These are phyloP conservation scores for Penicillium sp. DNA, from an alignment of 2,329 filamentous ascomycete species.

Conservation along the genomic window DNA sequence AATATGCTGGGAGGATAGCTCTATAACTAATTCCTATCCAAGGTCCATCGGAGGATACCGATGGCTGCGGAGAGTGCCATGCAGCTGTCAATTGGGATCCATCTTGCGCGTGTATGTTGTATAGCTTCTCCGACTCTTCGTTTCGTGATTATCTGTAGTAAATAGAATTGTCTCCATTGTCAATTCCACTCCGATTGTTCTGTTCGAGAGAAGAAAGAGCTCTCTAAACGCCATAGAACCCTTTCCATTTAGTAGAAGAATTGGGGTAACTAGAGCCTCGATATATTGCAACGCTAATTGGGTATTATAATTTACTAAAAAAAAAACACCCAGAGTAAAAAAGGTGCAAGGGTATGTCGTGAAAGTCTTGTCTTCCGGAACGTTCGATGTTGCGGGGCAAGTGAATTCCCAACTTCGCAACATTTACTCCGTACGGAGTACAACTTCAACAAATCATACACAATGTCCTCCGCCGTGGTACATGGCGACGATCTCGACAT, in stretches of 20 bases:
- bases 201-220: neutral
- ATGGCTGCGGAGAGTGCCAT: slow-evolving; percentile 28
- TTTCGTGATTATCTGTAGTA: neutral
- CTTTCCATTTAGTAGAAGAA: neutral
- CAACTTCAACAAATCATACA: slow-evolving; percentile 8
- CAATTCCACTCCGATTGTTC: neutral
- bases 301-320: neutral
- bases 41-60: slow-evolving; percentile 37
- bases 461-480: slow-evolving; percentile 45
- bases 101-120: neutral
- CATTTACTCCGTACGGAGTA: neutral
- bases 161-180: neutral
- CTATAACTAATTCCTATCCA: slow-evolving; percentile 17
- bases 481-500: slow-evolving; percentile 64
- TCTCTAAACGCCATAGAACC: neutral
- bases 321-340: neutral
- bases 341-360: neutral
- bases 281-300: neutral
- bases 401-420: slow-evolving; percentile 4
- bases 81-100: slow-evolving; percentile 11
- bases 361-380: slow-evolving; percentile 28
- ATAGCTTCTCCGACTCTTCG: neutral
- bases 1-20: neutral
- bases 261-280: no score
- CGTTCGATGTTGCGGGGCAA: slow-evolving; percentile 32